phyloP scores from a whole-genome alignment of 257 asterid genomes.

The Nicotiana obtusifolia region DNA sequence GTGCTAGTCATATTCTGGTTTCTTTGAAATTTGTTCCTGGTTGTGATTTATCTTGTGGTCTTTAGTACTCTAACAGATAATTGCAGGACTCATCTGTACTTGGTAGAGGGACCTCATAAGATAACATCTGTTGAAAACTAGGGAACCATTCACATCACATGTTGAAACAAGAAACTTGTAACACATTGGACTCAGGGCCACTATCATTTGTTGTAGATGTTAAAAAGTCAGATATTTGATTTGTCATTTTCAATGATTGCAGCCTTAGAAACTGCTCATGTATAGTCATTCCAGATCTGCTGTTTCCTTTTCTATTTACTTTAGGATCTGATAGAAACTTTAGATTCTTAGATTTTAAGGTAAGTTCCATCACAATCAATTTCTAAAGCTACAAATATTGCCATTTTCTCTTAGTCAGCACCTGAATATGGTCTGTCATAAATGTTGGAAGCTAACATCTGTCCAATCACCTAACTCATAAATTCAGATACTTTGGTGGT shows the following conservation, averaged over 20 bases:
- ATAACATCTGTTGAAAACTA: neutral
- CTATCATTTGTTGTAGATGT: neutral
- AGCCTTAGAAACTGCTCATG: neutral
- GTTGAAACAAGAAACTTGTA: neutral
- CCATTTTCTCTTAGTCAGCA: neutral
- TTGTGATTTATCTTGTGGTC: constrained; percentile 4
- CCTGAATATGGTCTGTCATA: neutral
- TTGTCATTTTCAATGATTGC: constrained; percentile 6
- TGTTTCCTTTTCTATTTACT: neutral
- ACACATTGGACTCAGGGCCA: neutral
- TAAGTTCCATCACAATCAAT: neutral
- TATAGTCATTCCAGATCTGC: neutral
- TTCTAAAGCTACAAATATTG: neutral
- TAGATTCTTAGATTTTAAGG: neutral
- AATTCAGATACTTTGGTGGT: too few species aligned
- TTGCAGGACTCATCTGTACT: neutral
- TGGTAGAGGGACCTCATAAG: neutral
- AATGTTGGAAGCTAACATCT: neutral
- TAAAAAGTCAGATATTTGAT: neutral
- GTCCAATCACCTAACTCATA: neutral
- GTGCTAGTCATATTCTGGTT: neutral
- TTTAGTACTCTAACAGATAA: neutral
- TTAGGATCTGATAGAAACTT: neutral
- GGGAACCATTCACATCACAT: neutral
- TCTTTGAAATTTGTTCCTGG: neutral